Percentiles rank a stretch among this genome's conserved stretches.
These are phyloP conservation scores for Euphorbia lathyris DNA, from an alignment of 345 rosid genomes.

Conservation along the genomic window DNA sequence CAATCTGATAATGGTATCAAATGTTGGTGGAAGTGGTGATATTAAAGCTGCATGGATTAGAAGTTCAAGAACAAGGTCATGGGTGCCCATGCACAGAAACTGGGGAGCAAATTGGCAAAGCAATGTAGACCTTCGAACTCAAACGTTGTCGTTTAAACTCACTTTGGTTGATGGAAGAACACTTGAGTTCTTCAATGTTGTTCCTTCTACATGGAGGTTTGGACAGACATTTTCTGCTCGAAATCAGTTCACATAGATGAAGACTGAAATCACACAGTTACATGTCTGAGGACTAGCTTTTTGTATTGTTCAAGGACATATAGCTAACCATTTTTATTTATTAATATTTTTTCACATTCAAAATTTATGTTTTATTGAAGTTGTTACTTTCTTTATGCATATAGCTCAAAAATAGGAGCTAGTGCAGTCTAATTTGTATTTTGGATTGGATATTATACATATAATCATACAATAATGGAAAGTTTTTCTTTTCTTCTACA, in stretches of 20 bases:
- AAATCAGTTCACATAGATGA: constrained; percentile 41
- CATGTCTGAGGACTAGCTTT: constrained; percentile 19
- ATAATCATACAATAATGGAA: neutral
- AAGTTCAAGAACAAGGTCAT: constrained; percentile 48
- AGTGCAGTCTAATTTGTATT: neutral
- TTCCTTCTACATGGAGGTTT: constrained; percentile 61
- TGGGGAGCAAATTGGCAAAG: constrained; percentile 89
- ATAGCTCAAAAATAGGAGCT: neutral
- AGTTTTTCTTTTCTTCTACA: no score
- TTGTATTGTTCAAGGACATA: constrained; percentile 19
- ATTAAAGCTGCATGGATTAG: constrained; percentile 67
- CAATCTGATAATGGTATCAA: constrained; percentile 69
- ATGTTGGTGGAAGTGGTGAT: constrained; percentile 68
- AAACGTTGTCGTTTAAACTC: constrained; percentile 55
- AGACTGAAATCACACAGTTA: neutral
- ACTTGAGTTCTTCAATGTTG: constrained; percentile 46
- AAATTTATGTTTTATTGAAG: neutral
- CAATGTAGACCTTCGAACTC: constrained; percentile 49
- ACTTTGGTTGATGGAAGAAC: constrained; percentile 53
- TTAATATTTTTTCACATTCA: neutral
- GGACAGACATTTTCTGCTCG: constrained; percentile 73
- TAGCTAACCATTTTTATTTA: neutral
- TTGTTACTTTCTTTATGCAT: neutral
- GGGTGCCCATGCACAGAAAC: constrained; percentile 59
- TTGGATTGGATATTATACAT: neutral